A percentile compares a stretch with the other conserved stretches of the same genome.
Conservation (phyloP, 805 yeast species). For the Spathaspora girioi region DNA sequence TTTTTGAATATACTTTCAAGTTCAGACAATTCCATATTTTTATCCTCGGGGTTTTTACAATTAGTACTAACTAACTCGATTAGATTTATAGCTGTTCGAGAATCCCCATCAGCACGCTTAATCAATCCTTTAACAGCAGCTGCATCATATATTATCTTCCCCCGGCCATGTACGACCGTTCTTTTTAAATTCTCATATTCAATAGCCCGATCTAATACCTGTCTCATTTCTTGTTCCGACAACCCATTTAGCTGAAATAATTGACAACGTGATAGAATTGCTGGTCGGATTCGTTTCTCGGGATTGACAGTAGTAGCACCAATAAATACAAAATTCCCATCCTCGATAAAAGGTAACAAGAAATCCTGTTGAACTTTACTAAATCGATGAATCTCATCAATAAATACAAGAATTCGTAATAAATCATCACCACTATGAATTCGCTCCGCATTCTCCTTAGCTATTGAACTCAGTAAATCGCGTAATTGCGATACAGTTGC, state of each 20-base stretch:
- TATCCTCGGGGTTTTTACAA: conserved; percentile 1
- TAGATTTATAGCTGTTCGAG: conserved; percentile 29
- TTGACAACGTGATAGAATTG: conserved; percentile 80
- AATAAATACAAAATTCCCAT: conserved; percentile 73
- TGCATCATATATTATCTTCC: conserved; percentile 12
- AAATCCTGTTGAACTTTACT: conserved; percentile 85
- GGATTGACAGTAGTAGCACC: conserved; percentile 99
- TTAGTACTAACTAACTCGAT: conserved; percentile 26
- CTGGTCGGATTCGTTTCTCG: conserved; percentile 73
- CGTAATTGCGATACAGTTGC: conserved; percentile 65
- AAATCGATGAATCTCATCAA: conserved; percentile 92
- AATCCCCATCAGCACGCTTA: conserved; percentile 24
- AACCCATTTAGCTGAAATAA: conserved; percentile 66
- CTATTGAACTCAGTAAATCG: conserved; percentile 49
- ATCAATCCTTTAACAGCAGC: conserved; percentile 14
- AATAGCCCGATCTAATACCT: conserved; percentile 57
- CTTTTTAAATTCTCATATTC: conserved; percentile 25
- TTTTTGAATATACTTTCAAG: conserved; percentile 8
- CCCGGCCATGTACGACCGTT: not conserved
- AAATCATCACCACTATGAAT: conserved; percentile 32
- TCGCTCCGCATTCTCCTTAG: conserved; percentile 42
- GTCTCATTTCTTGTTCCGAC: conserved; percentile 42
- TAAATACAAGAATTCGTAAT: conserved; percentile 53
- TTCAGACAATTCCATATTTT: conserved; percentile 3
- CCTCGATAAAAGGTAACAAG: conserved; percentile 78